Evolutionary conservation across 306 rosid species (phyloP).

Genomic region (Trifolium repens): DNA sequence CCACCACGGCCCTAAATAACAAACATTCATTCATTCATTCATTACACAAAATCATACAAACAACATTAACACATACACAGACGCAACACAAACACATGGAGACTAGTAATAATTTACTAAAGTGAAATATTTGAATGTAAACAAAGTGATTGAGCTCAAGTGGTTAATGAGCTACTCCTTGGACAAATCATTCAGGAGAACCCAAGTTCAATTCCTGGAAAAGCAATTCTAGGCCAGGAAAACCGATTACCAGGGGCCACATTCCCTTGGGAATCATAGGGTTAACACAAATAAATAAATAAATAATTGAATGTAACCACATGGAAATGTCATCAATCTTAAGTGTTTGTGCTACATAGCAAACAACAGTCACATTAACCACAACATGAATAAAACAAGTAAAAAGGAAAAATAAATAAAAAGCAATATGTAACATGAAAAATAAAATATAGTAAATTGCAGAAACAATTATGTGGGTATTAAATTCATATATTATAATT

Average conservation of each 20-base stretch:
- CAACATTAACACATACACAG: neutral
- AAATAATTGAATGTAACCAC: neutral
- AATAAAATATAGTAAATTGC: neutral
- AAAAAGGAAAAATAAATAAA: neutral
- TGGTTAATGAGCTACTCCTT: no score
- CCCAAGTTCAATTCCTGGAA: no score
- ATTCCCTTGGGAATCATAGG: no score
- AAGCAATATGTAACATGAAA: neutral
- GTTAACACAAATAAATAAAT: no score
- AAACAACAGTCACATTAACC: neutral
- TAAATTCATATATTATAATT: neutral
- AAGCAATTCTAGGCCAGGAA: no score
- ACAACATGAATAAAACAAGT: neutral
- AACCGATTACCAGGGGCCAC: no score
- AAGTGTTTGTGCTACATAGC: neutral
- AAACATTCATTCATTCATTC: conserved; percentile 6
- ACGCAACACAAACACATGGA: neutral
- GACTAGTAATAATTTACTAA: neutral
- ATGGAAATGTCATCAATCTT: neutral
- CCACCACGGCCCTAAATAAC: conserved; percentile 63
- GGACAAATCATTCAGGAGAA: no score
- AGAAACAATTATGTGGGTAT: no score
- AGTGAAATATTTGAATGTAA: neutral
- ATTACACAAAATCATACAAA: conserved; percentile 21
- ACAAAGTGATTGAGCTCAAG: no score